phyloP scores from a whole-genome alignment of 805 yeast genomes.

The Saccharomycopsis javanensis region DNA sequence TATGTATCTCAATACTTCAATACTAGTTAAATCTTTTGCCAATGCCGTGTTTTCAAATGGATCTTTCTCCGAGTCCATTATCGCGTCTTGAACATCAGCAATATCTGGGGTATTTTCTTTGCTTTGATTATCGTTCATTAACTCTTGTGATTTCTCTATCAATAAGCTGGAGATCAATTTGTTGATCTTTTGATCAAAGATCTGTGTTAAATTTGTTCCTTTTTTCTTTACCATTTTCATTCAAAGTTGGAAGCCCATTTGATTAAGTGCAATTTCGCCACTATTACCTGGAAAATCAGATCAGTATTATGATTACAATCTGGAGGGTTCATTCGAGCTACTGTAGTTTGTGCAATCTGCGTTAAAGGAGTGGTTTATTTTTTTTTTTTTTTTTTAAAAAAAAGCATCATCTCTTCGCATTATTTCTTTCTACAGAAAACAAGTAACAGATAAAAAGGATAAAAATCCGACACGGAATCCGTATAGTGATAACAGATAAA shows the following conservation, averaged over 20 bases:
- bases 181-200: constrained; percentile 5
- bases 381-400: too few species aligned
- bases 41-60: constrained; percentile 7
- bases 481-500: too few species aligned
- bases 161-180: constrained; percentile 1
- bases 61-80: constrained; percentile 26
- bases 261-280: too few species aligned
- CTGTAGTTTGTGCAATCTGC: too few species aligned
- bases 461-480: too few species aligned
- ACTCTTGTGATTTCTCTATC: background rate
- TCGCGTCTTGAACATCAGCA: constrained; percentile 36
- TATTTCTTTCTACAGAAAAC: too few species aligned
- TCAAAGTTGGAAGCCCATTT: background rate
- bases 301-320: too few species aligned
- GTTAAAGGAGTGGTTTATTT: too few species aligned
- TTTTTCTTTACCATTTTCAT: constrained; percentile 2
- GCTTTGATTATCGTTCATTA: background rate
- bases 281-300: too few species aligned
- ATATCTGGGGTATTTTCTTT: constrained; percentile 53
- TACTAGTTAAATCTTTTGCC: constrained; percentile 7
- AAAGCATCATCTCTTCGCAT: too few species aligned
- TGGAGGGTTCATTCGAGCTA: too few species aligned
- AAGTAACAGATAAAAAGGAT: too few species aligned
- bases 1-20: constrained; percentile 11
- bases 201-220: constrained; percentile 5